Percentiles rank a stretch among this genome's conserved stretches.
Evolutionary conservation across 2,329 filamentous ascomycete genomes (phyloP).

Genomic region (Colletotrichum salicis): DNA sequence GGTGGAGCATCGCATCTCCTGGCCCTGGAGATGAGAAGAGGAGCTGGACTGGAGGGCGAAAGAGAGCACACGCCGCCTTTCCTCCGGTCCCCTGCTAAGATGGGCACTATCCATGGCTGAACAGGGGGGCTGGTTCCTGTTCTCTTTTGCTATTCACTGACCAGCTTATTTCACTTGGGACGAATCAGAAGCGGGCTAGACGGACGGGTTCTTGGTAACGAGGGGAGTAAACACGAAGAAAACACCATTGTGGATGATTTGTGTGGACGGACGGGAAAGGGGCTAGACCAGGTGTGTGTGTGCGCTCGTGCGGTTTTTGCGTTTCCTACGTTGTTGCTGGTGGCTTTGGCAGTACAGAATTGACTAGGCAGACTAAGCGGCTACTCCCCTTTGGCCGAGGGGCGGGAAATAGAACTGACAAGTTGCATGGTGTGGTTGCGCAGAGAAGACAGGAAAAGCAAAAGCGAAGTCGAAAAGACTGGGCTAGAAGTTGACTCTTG

Average conservation of each 20-base stretch:
- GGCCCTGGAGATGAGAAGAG: constrained; percentile 34
- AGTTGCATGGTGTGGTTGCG: constrained; percentile 16
- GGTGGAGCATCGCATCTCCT: constrained; percentile 33
- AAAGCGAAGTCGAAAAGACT: constrained; percentile 12
- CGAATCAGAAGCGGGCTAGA: constrained; percentile 35
- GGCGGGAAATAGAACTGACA: constrained; percentile 23
- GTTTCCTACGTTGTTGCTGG: constrained; percentile 1
- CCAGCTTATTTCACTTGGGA: constrained; percentile 37
- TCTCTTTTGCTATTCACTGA: constrained; percentile 29
- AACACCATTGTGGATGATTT: constrained; percentile 17
- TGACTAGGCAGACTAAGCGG: constrained; percentile 12
- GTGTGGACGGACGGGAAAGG: constrained; percentile 27
- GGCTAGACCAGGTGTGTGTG: constrained; percentile 9
- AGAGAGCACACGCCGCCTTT: constrained; percentile 30
- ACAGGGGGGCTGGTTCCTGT: constrained; percentile 29
- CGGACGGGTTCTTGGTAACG: constrained; percentile 26
- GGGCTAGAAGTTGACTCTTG: constrained; percentile 1
- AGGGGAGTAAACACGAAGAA: constrained; percentile 25
- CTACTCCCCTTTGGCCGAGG: constrained; percentile 27
- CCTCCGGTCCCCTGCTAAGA: constrained; percentile 27
- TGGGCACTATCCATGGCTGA: constrained; percentile 14
- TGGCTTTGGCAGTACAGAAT: constrained; percentile 28
- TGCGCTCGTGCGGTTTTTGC: neutral
- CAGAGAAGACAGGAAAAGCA: constrained; percentile 8
- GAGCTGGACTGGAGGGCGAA: constrained; percentile 29